These are phyloP conservation scores for Cicer bijugum DNA, from an alignment of 306 rosid species.

Conservation along the genomic window DNA sequence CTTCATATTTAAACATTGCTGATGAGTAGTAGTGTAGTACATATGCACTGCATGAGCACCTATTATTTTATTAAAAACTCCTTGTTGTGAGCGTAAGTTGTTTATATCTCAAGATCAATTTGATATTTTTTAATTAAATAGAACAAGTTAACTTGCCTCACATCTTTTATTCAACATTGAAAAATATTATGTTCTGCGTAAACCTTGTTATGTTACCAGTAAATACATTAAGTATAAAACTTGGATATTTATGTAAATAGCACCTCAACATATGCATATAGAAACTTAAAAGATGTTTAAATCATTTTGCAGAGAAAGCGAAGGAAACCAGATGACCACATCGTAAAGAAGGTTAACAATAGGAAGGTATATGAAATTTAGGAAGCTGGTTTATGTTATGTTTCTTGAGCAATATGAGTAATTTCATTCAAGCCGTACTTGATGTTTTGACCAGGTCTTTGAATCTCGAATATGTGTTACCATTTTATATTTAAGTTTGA, in stretches of 20 bases:
- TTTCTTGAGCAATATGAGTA: constrained; percentile 19
- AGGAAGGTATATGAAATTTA: constrained; percentile 69
- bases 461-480: not conserved
- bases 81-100: not conserved
- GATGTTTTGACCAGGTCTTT: constrained; percentile 4
- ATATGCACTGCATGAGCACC: not conserved
- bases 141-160: not conserved
- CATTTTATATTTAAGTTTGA: constrained; percentile 27
- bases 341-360: constrained; percentile 65
- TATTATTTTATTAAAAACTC: not conserved
- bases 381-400: constrained; percentile 27
- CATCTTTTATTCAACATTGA: not conserved
- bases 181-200: not conserved
- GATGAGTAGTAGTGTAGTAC: not conserved
- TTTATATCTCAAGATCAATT: not conserved
- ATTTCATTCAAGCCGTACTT: constrained; percentile 21
- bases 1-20: constrained; percentile 24
- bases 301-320: constrained; percentile 74
- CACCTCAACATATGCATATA: constrained; percentile 22
- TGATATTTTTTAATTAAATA: constrained; percentile 15
- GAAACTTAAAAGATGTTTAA: constrained; percentile 39
- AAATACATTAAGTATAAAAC: not conserved
- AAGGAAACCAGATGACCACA: constrained; percentile 75
- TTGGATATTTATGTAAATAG: not conserved
- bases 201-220: not conserved